Evolutionary conservation across 177 flowering plant species (phyloP), one percentile per base, ranked within the genome.

Genomic region (Vitis hybrid): DNA sequence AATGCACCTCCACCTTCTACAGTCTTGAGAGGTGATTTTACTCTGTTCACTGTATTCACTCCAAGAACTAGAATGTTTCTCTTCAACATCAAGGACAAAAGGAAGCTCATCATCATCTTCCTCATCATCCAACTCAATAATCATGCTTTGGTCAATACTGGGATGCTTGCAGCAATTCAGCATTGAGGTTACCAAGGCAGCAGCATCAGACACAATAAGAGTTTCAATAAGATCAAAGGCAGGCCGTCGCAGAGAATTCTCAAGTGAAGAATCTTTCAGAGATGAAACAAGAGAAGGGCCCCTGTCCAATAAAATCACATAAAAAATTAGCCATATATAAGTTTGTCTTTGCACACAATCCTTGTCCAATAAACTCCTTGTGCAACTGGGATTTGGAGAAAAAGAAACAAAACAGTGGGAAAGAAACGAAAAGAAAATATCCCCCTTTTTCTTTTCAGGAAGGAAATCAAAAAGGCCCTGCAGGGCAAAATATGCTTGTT

Each of bases 151-250:
- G 69, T 73, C 78, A 71, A 45, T 62, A 62, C 45, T 60, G 32
- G 23, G 61, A 71, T 69, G 51, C 50, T 63, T 55, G 39, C 69
- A 68, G 55, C 67, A 62, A 63, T 82, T 79, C 75, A 86, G 65
- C 70, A 84, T 8, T 58, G 83, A 72, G 32, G 78, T 69, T 64
- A 82, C 60, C 74, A 94, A 75, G 32, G 93, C 92, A 71, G 91
- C 82, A 75, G 97, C 90, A 86, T 94, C 98, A 77, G 97, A 91
- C 12, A 94, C 91, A 55, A 94, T 70, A 71, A 92, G 86, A 56
- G 90, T 82, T 71, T 88, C 85, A 62, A 94, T 83, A 65, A 94
- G 95, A 83, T 94, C 98, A 81, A 92, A 80, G n/a, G 98, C 97
- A 69, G 98, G 98, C 70, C 88, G 95, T 60, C 93, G 86, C 65